Evolutionary conservation across 2,329 filamentous ascomycete species (phyloP).

Genomic region (Verticillium nonalfalfae): DNA sequence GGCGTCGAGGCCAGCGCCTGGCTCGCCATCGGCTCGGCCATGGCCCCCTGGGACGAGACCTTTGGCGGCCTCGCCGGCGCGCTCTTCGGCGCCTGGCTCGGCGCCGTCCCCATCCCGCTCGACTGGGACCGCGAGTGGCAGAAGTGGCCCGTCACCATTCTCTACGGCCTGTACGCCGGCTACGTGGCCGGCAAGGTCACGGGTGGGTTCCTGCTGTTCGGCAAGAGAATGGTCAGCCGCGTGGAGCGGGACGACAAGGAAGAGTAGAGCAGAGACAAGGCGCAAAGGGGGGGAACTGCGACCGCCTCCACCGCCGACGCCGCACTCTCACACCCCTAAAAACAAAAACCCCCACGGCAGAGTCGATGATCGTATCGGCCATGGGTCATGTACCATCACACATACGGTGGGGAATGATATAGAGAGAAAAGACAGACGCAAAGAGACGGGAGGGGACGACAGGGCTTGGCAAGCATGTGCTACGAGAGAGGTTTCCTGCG

Average conservation of each 20-base stretch:
- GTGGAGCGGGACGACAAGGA: constrained; percentile 20
- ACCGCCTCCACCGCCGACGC: too few species aligned
- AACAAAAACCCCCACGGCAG: too few species aligned
- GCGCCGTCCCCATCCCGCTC: constrained; percentile 88
- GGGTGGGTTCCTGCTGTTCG: constrained; percentile 45
- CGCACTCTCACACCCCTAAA: too few species aligned
- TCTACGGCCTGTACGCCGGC: constrained; percentile 76
- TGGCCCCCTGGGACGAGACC: constrained; percentile 72
- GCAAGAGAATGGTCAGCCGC: constrained; percentile 29
- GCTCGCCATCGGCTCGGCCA: constrained; percentile 59
- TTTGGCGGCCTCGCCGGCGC: constrained; percentile 79
- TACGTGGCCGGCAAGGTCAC: constrained; percentile 64
- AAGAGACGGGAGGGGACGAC: not conserved
- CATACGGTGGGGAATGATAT: not conserved
- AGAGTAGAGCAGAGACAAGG: not conserved
- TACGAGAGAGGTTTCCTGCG: not conserved
- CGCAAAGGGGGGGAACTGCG: not conserved
- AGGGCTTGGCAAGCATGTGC: not conserved
- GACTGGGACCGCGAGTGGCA: constrained; percentile 99
- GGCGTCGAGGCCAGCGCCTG: constrained; percentile 70
- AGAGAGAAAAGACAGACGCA: not conserved
- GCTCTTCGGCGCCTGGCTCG: constrained; percentile 80
- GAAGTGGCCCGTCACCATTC: constrained; percentile 90
- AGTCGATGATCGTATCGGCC: too few species aligned
- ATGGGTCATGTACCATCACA: too few species aligned